A percentile compares a stretch with the other conserved stretches of the same genome.
Conservation (phyloP, 164 flowering plant genomes). For the Akebia trifoliata region DNA sequence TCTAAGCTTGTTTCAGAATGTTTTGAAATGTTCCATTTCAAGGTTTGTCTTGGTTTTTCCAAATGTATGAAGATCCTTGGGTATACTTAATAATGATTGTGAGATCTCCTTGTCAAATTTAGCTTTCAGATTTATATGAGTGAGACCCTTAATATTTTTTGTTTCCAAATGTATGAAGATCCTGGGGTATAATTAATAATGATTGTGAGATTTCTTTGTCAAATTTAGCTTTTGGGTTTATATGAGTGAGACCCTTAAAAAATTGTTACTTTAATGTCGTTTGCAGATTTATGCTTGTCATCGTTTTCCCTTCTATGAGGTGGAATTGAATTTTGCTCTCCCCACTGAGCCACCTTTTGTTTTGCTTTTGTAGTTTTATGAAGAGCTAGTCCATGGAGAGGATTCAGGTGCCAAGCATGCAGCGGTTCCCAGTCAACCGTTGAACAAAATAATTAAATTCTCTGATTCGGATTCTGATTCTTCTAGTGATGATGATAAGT, state of each 20-base stretch:
- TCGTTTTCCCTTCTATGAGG: background rate
- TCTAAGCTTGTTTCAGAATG: too few relatives aligned
- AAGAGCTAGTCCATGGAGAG: slow-evolving; percentile 64
- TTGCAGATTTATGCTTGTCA: background rate
- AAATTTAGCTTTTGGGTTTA: background rate
- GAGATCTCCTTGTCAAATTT: too few relatives aligned
- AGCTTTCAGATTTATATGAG: background rate
- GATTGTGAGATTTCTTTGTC: too few relatives aligned
- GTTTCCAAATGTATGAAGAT: too few relatives aligned
- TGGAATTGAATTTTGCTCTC: background rate
- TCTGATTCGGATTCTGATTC: slow-evolving; percentile 68
- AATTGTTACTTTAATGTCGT: background rate
- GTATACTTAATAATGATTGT: too few relatives aligned
- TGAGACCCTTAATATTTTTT: background rate
- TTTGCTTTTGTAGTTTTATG: slow-evolving; percentile 53
- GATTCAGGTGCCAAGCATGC: slow-evolving; percentile 23
- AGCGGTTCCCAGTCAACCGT: slow-evolving; percentile 34
- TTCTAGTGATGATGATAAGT: slow-evolving; percentile 44
- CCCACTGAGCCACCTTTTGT: background rate
- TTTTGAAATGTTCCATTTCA: too few relatives aligned
- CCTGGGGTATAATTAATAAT: too few relatives aligned
- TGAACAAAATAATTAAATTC: slow-evolving; percentile 64
- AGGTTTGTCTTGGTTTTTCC: too few relatives aligned
- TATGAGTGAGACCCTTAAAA: background rate
- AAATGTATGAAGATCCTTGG: too few relatives aligned